Percentiles rank a stretch among this genome's conserved stretches.
These are phyloP conservation scores for Calocera viscosa DNA, from an alignment of 768 basidiomycete species.

Conservation along the genomic window DNA sequence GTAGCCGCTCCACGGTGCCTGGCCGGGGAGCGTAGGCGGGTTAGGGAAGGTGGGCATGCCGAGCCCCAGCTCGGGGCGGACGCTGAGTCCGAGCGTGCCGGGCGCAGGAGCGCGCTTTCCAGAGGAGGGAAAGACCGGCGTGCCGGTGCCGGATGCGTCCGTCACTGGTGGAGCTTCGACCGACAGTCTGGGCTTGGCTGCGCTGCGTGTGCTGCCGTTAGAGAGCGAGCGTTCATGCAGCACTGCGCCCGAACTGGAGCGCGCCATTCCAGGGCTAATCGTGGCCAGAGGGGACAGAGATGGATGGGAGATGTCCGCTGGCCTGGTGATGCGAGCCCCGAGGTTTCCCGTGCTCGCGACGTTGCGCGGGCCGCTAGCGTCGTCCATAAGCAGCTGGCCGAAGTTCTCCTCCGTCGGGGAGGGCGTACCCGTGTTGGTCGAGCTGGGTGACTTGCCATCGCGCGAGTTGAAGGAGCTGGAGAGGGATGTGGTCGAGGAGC, in stretches of 20 bases:
- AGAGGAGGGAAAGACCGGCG: background rate
- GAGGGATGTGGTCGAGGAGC: background rate
- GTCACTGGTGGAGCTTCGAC: constrained; percentile 1
- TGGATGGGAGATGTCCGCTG: background rate
- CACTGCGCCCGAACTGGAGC: background rate
- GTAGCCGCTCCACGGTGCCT: background rate
- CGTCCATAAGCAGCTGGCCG: background rate
- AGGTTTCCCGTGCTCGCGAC: background rate
- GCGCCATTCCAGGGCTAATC: background rate
- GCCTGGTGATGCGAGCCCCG: background rate
- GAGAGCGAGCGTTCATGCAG: constrained; percentile 4
- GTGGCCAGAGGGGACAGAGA: background rate
- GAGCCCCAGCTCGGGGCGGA: background rate
- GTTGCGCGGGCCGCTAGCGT: background rate
- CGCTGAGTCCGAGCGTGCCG: background rate
- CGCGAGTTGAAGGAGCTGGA: background rate
- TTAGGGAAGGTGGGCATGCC: background rate
- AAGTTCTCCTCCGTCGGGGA: background rate
- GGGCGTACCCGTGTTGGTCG: background rate
- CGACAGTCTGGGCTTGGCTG: background rate
- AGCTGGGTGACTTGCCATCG: background rate
- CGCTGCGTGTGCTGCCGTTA: background rate
- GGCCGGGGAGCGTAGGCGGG: background rate
- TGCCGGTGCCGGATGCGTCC: background rate
- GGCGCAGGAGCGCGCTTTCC: background rate